phyloP scores from a whole-genome alignment of 805 yeast species.

The Zygotorulaspora danielsina region DNA sequence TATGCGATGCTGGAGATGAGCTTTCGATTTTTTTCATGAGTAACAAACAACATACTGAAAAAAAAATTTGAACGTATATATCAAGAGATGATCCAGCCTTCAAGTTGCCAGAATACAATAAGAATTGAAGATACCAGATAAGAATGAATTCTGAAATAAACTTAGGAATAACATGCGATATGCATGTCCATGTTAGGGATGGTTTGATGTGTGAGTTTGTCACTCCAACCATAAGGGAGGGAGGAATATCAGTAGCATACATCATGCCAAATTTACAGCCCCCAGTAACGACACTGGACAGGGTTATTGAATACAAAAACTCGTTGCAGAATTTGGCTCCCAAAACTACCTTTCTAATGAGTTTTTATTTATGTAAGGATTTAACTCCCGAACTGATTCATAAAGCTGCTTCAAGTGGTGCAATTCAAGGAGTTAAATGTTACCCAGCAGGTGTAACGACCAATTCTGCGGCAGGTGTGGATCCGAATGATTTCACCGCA shows the following conservation, averaged over 20 bases:
- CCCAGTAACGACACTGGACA: constrained; percentile 74
- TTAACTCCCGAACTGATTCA: constrained; percentile 82
- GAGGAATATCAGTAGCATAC: constrained; percentile 88
- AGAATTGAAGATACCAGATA: too few relatives aligned
- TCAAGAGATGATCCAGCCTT: too few relatives aligned
- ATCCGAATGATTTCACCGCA: constrained; percentile 81
- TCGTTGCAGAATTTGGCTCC: constrained; percentile 66
- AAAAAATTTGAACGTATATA: not conserved
- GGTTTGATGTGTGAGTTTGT: constrained; percentile 89
- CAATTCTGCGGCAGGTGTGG: constrained; percentile 86
- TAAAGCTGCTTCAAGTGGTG: constrained; percentile 65
- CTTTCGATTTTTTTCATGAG: not conserved
- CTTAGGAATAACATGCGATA: constrained; percentile 76
- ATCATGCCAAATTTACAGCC: constrained; percentile 96
- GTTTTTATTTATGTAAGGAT: constrained; percentile 72
- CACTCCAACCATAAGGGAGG: constrained; percentile 83
- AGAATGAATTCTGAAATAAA: constrained; percentile 25
- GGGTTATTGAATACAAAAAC: constrained; percentile 65
- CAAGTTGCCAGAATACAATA: too few relatives aligned
- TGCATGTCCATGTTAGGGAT: constrained; percentile 95
- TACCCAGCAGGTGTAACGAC: constrained; percentile 99
- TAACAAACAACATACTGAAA: too few relatives aligned
- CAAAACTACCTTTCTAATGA: constrained; percentile 83
- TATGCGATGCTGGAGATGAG: not conserved
- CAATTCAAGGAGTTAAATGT: constrained; percentile 85